Conservation (phyloP, 2,329 filamentous ascomycete genomes). For the Ophiostoma triangulosporum region DNA sequence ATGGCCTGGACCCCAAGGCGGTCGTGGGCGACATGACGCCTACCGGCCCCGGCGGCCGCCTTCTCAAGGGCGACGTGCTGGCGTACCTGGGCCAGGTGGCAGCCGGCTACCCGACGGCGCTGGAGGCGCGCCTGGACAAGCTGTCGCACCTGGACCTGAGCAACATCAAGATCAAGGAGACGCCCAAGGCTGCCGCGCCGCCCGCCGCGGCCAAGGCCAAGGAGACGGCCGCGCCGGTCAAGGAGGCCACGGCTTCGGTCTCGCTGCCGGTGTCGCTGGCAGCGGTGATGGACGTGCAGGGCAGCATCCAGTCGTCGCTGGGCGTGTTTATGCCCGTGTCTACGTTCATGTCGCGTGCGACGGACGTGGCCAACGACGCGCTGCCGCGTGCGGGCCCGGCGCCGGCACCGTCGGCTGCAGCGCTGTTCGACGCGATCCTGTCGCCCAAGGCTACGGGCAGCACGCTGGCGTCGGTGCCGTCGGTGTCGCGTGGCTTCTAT, state of each 20-base stretch:
- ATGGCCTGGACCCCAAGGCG: conserved; percentile 55
- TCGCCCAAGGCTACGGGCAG: conserved; percentile 34
- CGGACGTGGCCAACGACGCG: conserved; percentile 76
- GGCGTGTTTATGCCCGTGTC: conserved; percentile 73
- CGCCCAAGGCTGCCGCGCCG: conserved; percentile 14
- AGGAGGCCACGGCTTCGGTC: conserved; percentile 36
- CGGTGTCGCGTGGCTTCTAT: conserved; percentile 46
- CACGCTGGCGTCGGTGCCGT: neutral
- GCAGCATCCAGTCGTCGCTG: conserved; percentile 61
- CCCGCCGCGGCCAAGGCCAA: conserved; percentile 23
- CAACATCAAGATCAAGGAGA: conserved; percentile 68
- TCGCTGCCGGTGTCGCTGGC: conserved; percentile 65
- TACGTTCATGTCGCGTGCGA: conserved; percentile 74
- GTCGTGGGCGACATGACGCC: conserved; percentile 72
- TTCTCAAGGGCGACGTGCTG: conserved; percentile 91
- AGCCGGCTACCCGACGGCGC: conserved; percentile 53
- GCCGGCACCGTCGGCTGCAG: conserved; percentile 56
- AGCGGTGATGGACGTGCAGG: conserved; percentile 67
- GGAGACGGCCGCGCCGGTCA: conserved; percentile 11
- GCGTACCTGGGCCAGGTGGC: conserved; percentile 74
- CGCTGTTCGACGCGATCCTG: conserved; percentile 81
- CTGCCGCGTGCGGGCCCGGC: conserved; percentile 52
- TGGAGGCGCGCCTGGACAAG: conserved; percentile 59
- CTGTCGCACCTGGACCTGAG: conserved; percentile 79
- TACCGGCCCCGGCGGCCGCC: conserved; percentile 72